Conservation (phyloP, 306 rosid genomes). For the Trichosanthes truncata region DNA sequence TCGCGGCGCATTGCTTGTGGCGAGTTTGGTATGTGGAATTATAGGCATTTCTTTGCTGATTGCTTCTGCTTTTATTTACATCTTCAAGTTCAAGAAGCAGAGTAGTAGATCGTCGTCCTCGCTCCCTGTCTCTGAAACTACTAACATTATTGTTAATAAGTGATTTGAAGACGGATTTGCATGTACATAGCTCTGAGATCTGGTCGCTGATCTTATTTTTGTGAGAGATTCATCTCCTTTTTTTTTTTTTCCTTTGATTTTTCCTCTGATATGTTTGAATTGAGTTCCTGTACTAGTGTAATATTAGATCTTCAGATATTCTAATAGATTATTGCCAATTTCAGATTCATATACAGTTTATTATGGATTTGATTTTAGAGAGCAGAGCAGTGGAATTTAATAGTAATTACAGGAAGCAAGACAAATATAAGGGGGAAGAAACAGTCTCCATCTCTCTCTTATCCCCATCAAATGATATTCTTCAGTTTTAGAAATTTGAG, state of each 20-base stretch:
- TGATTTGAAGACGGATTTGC: neutral
- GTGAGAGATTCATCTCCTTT: neutral
- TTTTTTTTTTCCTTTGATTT: neutral
- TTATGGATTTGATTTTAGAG: neutral
- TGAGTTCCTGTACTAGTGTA: neutral
- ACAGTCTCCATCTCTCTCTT: neutral
- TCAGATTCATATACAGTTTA: neutral
- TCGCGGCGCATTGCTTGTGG: constrained; percentile 39
- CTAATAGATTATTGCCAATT: neutral
- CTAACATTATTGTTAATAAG: neutral
- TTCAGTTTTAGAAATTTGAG: neutral
- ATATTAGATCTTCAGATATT: neutral
- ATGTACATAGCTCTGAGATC: neutral
- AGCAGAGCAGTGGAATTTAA: neutral
- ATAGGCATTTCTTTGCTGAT: constrained; percentile 59
- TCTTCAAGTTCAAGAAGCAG: constrained; percentile 25
- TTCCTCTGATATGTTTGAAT: neutral
- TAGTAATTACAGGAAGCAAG: neutral
- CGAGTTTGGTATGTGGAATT: constrained; percentile 62
- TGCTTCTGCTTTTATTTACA: constrained; percentile 44
- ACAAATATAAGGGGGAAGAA: neutral
- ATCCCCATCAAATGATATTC: neutral
- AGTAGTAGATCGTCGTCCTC: neutral
- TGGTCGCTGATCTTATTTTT: neutral
- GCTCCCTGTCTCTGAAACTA: neutral